Conservation (phyloP, 2,329 filamentous ascomycete genomes). For the Fusarium kyushuense region DNA sequence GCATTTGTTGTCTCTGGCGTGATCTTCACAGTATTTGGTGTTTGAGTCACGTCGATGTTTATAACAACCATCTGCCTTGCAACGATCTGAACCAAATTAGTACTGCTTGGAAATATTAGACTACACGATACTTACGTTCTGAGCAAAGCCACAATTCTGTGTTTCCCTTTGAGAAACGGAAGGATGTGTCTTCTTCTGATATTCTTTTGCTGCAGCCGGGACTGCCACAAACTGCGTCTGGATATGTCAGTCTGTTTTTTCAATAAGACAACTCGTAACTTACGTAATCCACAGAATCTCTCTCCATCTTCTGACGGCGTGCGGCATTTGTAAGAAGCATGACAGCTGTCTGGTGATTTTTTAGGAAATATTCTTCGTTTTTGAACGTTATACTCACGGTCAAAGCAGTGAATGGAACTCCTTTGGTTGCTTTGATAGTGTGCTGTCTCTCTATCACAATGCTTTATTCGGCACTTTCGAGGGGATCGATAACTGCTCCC, state of each 20-base stretch:
- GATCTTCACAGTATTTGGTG: conserved; percentile 13
- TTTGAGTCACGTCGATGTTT: background rate
- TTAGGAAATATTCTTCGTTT: background rate
- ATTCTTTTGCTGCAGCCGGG: background rate
- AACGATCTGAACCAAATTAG: conserved; percentile 14
- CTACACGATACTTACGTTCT: background rate
- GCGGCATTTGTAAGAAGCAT: background rate
- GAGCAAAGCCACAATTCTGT: conserved; percentile 13
- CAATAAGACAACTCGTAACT: background rate
- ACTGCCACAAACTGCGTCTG: conserved; percentile 13
- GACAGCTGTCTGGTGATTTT: background rate
- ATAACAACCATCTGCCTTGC: conserved; percentile 14
- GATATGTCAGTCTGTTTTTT: background rate
- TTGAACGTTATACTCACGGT: background rate
- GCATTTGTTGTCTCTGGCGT: conserved; percentile 15
- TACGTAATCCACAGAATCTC: conserved; percentile 4
- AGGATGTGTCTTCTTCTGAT: background rate
- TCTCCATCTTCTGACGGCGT: accelerated
- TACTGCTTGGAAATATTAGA: accelerated
- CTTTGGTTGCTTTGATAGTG: background rate
- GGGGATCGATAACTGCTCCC: background rate
- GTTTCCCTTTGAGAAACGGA: conserved; percentile 1
- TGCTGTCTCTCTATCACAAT: background rate
- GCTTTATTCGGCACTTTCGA: background rate
- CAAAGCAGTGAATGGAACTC: background rate